Conservation (phyloP, 2,329 filamentous ascomycete species). For the Stemphylium beticola region DNA sequence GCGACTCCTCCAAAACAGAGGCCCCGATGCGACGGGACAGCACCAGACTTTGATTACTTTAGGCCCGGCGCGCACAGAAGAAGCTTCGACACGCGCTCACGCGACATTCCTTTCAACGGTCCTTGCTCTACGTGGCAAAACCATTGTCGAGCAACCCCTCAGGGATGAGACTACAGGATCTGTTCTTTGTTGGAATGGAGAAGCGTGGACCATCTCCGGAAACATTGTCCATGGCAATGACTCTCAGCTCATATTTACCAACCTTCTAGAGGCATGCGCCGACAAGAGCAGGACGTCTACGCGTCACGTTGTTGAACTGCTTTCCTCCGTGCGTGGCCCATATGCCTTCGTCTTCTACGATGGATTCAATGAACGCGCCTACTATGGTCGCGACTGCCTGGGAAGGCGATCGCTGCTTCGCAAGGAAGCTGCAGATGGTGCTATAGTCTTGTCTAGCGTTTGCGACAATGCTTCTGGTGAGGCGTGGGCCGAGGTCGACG, state of each 20-base stretch:
- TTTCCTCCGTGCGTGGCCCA: slow-evolving; percentile 64
- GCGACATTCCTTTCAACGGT: slow-evolving; percentile 82
- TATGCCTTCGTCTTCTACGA: slow-evolving; percentile 91
- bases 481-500: slow-evolving; percentile 79
- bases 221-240: slow-evolving; percentile 75
- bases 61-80: neutral
- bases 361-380: slow-evolving; percentile 65
- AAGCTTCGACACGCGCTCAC: slow-evolving; percentile 36
- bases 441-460: slow-evolving; percentile 43
- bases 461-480: slow-evolving; percentile 48
- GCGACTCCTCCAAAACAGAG: slow-evolving; percentile 39
- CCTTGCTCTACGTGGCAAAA: slow-evolving; percentile 81
- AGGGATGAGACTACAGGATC: slow-evolving; percentile 63
- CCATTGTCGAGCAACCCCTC: slow-evolving; percentile 76
- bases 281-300: slow-evolving; percentile 6
- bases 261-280: slow-evolving; percentile 54
- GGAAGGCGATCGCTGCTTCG: slow-evolving; percentile 81
- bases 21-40: slow-evolving; percentile 38
- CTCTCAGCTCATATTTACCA: slow-evolving; percentile 69
- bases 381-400: slow-evolving; percentile 85
- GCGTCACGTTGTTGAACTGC: slow-evolving; percentile 23
- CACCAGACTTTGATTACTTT: slow-evolving; percentile 23
- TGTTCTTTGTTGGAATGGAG: slow-evolving; percentile 94
- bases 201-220: slow-evolving; percentile 80
- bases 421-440: slow-evolving; percentile 56